These are phyloP conservation scores for Elaeagnus macrophylla DNA, from an alignment of 306 rosid species.

Conservation along the genomic window DNA sequence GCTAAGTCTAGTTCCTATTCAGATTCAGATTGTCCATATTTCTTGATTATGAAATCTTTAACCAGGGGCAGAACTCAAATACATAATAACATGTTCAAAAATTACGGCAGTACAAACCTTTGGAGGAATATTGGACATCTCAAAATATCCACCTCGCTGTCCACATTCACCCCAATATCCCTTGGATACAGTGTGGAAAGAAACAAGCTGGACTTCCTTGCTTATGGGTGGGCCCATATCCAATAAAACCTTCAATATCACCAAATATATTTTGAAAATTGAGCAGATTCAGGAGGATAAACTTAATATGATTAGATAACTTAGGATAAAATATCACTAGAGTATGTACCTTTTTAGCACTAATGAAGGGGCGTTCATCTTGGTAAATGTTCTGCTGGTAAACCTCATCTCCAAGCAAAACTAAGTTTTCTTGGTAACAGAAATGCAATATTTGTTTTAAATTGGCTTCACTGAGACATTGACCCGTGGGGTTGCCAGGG, in stretches of 20 bases:
- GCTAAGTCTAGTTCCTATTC: slow-evolving; percentile 5
- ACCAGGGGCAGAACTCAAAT: slow-evolving; percentile 11
- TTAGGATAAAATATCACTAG: slow-evolving; percentile 2
- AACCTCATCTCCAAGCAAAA: slow-evolving; percentile 96
- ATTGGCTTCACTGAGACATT: slow-evolving; percentile 83
- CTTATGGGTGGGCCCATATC: slow-evolving; percentile 76
- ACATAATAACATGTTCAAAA: slow-evolving; percentile 7
- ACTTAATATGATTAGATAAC: no score
- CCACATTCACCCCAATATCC: slow-evolving; percentile 99
- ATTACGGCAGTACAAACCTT: slow-evolving; percentile 44
- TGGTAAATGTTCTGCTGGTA: slow-evolving; percentile 95
- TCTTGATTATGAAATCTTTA: slow-evolving; percentile 1
- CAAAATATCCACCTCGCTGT: slow-evolving; percentile 97
- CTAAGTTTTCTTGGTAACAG: slow-evolving; percentile 73
- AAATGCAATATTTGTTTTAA: slow-evolving; percentile 62
- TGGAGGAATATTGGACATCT: slow-evolving; percentile 96
- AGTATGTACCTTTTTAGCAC: slow-evolving; percentile 67
- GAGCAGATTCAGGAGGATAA: slow-evolving; percentile 12
- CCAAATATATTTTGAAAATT: slow-evolving; percentile 5
- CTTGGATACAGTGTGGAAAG: slow-evolving; percentile 88
- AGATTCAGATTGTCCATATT: background rate
- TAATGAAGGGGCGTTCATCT: slow-evolving; percentile 87
- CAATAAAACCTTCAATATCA: slow-evolving; percentile 55
- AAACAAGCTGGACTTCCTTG: slow-evolving; percentile 82
- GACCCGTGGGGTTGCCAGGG: slow-evolving; percentile 98